These are phyloP conservation scores for Aspergillus baeticus DNA, from an alignment of 495 filamentous ascomycete genomes.

Conservation along the genomic window DNA sequence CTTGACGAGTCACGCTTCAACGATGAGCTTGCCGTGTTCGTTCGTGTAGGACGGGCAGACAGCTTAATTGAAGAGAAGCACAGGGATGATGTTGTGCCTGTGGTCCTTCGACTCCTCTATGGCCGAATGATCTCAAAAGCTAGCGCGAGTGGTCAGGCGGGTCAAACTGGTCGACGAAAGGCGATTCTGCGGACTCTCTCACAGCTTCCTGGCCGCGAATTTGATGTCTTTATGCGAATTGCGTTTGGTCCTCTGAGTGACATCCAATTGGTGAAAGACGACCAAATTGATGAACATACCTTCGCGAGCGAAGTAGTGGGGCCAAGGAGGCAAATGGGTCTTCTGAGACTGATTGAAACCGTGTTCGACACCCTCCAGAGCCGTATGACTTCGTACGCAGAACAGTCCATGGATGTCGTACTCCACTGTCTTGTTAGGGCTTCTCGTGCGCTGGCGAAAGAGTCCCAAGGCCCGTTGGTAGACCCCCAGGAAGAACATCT, in stretches of 20 bases:
- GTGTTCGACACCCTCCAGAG: slow-evolving; percentile 78
- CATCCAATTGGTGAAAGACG: slow-evolving; percentile 54
- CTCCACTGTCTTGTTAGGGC: slow-evolving; percentile 75
- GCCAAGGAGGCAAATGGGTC: slow-evolving; percentile 77
- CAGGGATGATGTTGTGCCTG: slow-evolving; percentile 68
- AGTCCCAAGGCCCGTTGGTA: slow-evolving; percentile 31
- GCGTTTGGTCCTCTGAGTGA: slow-evolving; percentile 68
- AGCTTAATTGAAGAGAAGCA: slow-evolving; percentile 74
- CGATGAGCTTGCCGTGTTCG: slow-evolving; percentile 84
- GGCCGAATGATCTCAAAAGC: slow-evolving; percentile 83
- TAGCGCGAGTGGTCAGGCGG: slow-evolving; percentile 53
- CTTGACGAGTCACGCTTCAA: slow-evolving; percentile 89
- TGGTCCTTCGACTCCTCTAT: slow-evolving; percentile 85
- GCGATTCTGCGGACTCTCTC: slow-evolving; percentile 61
- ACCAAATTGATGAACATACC: slow-evolving; percentile 43
- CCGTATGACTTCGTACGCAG: slow-evolving; percentile 59
- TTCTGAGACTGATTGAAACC: slow-evolving; percentile 88
- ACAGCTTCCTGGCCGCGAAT: slow-evolving; percentile 61
- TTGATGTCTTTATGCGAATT: slow-evolving; percentile 78
- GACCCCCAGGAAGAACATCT: slow-evolving; percentile 44
- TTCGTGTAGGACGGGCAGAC: slow-evolving; percentile 68
- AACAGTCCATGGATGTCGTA: slow-evolving; percentile 66
- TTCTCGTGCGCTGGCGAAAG: slow-evolving; percentile 54
- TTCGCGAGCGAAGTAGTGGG: slow-evolving; percentile 56
- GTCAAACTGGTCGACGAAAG: slow-evolving; percentile 64